phyloP scores from a whole-genome alignment of 108 stramenopile species.

The Skeletonema menzelii region DNA sequence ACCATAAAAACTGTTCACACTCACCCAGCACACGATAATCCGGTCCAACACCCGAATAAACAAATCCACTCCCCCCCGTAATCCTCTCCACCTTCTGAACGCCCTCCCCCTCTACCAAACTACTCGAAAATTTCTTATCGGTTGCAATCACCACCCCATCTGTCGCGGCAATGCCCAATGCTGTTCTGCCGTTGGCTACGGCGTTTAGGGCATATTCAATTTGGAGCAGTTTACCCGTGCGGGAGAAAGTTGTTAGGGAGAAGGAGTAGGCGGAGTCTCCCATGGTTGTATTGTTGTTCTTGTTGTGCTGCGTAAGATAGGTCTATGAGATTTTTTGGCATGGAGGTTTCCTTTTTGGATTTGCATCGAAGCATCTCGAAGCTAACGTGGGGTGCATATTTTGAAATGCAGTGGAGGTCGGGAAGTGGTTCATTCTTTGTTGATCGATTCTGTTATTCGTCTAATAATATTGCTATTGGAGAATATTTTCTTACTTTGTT shows the following conservation, averaged over 20 bases:
- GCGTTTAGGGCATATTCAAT: conserved; percentile 99
- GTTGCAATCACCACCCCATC: conserved; percentile 99
- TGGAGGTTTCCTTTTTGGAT: no score
- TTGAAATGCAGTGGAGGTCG: no score
- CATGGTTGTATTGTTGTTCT: conserved; percentile 49
- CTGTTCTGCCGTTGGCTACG: conserved; percentile 95
- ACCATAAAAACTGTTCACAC: no score
- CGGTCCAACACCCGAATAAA: conserved; percentile 97
- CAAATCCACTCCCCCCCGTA: conserved; percentile 90
- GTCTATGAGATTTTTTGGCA: no score
- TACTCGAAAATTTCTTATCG: conserved; percentile 93
- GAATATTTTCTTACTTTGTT: no score
- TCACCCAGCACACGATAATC: conserved; percentile 97
- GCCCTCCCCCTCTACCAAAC: conserved; percentile 86
- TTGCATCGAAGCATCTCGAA: no score
- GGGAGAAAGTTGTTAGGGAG: conserved; percentile 97
- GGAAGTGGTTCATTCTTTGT: no score
- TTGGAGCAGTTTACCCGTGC: conserved; percentile 98
- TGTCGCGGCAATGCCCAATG: conserved; percentile 95
- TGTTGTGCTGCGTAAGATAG: no score
- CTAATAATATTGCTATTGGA: no score
- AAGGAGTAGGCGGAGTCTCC: conserved; percentile 98
- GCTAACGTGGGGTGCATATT: no score
- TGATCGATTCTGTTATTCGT: no score
- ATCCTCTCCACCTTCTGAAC: conserved; percentile 92